Evolutionary conservation across 768 basidiomycete genomes (phyloP), one percentile per base, ranked within the genome.

Genomic region (Lactarius evosmus): DNA sequence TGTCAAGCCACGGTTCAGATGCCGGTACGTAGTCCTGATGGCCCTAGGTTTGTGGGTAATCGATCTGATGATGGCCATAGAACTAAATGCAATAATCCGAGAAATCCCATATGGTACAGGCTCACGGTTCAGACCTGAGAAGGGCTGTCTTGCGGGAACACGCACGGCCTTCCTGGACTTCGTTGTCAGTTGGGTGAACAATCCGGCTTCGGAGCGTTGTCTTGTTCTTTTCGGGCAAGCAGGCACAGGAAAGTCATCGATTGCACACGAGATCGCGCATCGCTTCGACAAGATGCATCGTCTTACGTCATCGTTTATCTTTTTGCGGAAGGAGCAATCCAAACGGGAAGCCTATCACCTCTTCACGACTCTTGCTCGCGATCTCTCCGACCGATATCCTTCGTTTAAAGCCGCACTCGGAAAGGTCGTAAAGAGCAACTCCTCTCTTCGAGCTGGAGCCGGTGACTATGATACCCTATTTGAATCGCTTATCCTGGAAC

Each of bases 221-320:
- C 52, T 53, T 30, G 52, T 53, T 7, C 52, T 53, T 11, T 53
- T 53, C 52, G 52, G 52, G 27, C 29, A 53, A 29, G 30, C 52
- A 34, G 34, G 34, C 34, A 34, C 34, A 12, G 34, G 34, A 34
- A 34, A 34, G 9, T 34, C 34, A 34, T 34, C 34, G 11, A 34
- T 34, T 34, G 34, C 34, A 12, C 34, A 34, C 12, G 34, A 34
- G 34, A 34, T 32, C 29, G 52, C 52, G 11, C 52, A 16, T 17
- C 52, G 19, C 52, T 53, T 30, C 19, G 11, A 53, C 11, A 33
- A 53, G 4, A 53, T 46, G 44, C 19, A 33, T 7, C 16, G 4
- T 33, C 52, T 53, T 17, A 17, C 25, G 4, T 30, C 29, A 6
- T 53, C 25, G 2, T 53, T 53, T 12, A 29, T 29, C 25, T 53